Evolutionary conservation across 2,329 filamentous ascomycete species (phyloP).

Genomic region (Exophiala sp.): DNA sequence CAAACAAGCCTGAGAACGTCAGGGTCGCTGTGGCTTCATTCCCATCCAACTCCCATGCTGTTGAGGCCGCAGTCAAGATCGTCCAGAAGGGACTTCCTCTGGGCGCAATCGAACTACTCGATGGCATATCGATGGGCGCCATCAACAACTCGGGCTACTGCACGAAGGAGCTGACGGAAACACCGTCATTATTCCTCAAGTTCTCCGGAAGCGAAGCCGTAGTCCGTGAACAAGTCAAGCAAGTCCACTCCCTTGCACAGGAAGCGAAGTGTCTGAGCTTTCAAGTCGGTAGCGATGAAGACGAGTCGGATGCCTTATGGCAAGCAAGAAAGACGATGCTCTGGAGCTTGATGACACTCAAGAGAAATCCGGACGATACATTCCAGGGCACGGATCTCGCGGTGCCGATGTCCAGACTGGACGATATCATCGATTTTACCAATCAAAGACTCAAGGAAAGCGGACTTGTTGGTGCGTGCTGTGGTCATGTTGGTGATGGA

Average conservation of each 20-base stretch:
- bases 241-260: slow-evolving; percentile 63
- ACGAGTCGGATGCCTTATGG: slow-evolving; percentile 77
- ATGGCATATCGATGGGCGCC: slow-evolving; percentile 81
- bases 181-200: slow-evolving; percentile 80
- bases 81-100: slow-evolving; percentile 71
- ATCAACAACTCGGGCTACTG: slow-evolving; percentile 67
- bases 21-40: slow-evolving; percentile 79
- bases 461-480: slow-evolving; percentile 78
- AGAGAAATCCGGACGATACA: slow-evolving; percentile 55
- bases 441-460: slow-evolving; percentile 87
- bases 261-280: slow-evolving; percentile 63
- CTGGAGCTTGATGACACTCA: slow-evolving; percentile 71
- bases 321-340: slow-evolving; percentile 78
- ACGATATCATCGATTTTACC: slow-evolving; percentile 68
- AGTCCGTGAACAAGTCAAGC: slow-evolving; percentile 74
- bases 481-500: slow-evolving; percentile 88
- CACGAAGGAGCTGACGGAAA: slow-evolving; percentile 66
- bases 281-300: slow-evolving; percentile 68
- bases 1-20: slow-evolving; percentile 70
- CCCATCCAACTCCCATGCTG: slow-evolving; percentile 71
- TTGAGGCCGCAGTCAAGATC: slow-evolving; percentile 69
- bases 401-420: slow-evolving; percentile 67
- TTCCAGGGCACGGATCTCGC: slow-evolving; percentile 87
- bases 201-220: slow-evolving; percentile 62
- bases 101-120: slow-evolving; percentile 81